A percentile compares a stretch with the other conserved stretches of the same genome.
Conservation (phyloP, 2,329 filamentous ascomycete genomes). For the Talaromyces sp. region DNA sequence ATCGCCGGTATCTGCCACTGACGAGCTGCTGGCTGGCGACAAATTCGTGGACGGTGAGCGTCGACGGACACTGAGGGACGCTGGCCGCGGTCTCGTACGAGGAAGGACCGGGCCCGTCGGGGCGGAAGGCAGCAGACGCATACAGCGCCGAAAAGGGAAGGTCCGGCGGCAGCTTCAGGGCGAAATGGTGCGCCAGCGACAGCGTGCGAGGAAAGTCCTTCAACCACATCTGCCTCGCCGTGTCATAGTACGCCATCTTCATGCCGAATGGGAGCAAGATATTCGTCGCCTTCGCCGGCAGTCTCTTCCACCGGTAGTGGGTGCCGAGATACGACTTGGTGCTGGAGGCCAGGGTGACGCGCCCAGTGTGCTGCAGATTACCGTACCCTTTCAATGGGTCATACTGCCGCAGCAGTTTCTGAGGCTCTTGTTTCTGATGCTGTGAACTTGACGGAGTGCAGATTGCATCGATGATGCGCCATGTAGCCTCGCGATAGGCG, state of each 20-base stretch:
- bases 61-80: slow-evolving; percentile 42
- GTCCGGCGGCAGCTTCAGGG: slow-evolving; percentile 29
- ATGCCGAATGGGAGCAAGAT: slow-evolving; percentile 1
- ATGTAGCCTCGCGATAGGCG: slow-evolving; percentile 51
- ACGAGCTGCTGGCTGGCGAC: slow-evolving; percentile 43
- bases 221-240: not conserved
- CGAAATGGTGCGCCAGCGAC: slow-evolving; percentile 45
- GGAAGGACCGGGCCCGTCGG: slow-evolving; percentile 37
- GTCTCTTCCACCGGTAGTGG: slow-evolving; percentile 42
- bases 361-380: slow-evolving; percentile 12
- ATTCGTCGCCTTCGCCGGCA: slow-evolving; percentile 36
- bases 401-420: not conserved
- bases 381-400: not conserved
- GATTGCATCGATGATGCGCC: slow-evolving; percentile 36
- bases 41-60: slow-evolving; percentile 47
- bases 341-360: slow-evolving; percentile 40
- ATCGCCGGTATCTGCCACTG: slow-evolving; percentile 40
- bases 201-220: slow-evolving; percentile 44
- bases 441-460: not conserved
- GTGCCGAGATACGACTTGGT: slow-evolving; percentile 45
- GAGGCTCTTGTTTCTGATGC: not conserved
- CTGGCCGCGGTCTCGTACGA: slow-evolving; percentile 47
- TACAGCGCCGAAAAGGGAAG: slow-evolving; percentile 33
- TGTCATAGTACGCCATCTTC: slow-evolving; percentile 1
- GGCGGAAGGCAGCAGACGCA: slow-evolving; percentile 17